These are phyloP conservation scores for Trichoderma sp. DNA, from an alignment of 2,329 filamentous ascomycete genomes.

Conservation along the genomic window DNA sequence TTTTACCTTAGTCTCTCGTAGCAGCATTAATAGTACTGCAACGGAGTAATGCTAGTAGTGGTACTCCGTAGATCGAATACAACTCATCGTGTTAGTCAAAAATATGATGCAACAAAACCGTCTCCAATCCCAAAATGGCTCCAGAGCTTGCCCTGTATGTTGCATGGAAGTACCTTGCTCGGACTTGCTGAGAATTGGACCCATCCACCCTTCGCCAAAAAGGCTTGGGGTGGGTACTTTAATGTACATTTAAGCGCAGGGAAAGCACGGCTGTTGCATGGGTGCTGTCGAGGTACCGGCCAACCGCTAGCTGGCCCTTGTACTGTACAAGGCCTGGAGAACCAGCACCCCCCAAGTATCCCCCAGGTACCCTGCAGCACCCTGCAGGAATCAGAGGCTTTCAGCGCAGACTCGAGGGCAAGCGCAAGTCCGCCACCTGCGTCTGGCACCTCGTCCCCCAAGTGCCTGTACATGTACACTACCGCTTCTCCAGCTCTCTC, in stretches of 20 bases:
- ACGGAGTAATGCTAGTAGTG: not conserved
- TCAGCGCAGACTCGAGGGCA: conserved; percentile 9
- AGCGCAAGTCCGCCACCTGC: conserved; percentile 13
- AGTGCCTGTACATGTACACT: not conserved
- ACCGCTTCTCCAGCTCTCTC: not conserved
- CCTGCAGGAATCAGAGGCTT: not conserved
- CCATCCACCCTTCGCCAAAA: conserved; percentile 5
- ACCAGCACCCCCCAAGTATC: not conserved
- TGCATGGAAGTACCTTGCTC: not conserved
- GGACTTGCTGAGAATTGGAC: not conserved
- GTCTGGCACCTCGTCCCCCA: not conserved
- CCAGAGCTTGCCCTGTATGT: not conserved
- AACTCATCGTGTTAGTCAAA: not conserved
- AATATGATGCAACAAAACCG: not conserved
- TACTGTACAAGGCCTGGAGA: conserved; percentile 1
- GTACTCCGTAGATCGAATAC: not conserved
- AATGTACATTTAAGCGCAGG: not conserved
- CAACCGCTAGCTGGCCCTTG: conserved; percentile 4
- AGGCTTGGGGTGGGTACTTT: not conserved
- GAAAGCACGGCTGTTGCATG: not conserved
- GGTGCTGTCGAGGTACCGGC: not conserved
- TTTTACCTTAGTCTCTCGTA: not conserved
- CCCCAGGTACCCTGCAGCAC: not conserved
- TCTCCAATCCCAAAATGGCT: not conserved
- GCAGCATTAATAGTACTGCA: not conserved